Percentiles rank a stretch among this genome's conserved stretches.
phyloP scores from a whole-genome alignment of 1,139 yeast species.

The Geotrichum citri-aurantii region DNA sequence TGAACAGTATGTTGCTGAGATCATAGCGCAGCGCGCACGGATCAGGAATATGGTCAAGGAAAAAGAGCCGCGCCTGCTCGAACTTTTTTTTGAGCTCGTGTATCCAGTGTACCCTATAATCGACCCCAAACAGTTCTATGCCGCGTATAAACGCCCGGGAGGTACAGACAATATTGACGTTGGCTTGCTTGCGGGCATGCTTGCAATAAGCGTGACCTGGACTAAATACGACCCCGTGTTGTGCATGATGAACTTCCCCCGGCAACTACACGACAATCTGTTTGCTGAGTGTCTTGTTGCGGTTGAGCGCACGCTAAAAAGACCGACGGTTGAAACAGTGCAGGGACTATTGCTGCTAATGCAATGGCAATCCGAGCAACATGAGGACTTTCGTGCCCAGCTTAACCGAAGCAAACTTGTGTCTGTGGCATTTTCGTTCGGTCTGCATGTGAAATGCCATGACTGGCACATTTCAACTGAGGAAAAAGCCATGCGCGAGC shows the following conservation, averaged over 20 bases:
- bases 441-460: conserved; percentile 34
- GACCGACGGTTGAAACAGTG: conserved; percentile 41
- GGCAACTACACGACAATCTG: conserved; percentile 27
- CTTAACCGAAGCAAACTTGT: conserved; percentile 31
- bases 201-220: conserved; percentile 35
- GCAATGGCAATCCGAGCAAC: conserved; percentile 33
- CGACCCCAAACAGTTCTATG: conserved; percentile 31
- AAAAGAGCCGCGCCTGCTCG: conserved; percentile 31
- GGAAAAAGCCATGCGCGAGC: conserved; percentile 28
- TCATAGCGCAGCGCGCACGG: conserved; percentile 22
- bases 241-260: conserved; percentile 33
- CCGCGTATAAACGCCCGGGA: conserved; percentile 26
- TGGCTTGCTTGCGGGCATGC: conserved; percentile 33
- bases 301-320: conserved; percentile 31
- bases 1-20: conserved; percentile 13
- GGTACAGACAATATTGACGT: conserved; percentile 29
- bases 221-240: conserved; percentile 36
- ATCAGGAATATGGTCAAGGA: conserved; percentile 24
- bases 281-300: conserved; percentile 30
- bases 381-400: conserved; percentile 29
- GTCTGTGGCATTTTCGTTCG: conserved; percentile 31
- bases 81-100: conserved; percentile 33
- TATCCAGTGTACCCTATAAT: conserved; percentile 37
- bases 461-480: conserved; percentile 31
- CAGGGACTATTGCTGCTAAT: conserved; percentile 38